Base-by-base conservation (phyloP, 1,139 yeast species). In the Scheffersomyces quercinus region DNA sequence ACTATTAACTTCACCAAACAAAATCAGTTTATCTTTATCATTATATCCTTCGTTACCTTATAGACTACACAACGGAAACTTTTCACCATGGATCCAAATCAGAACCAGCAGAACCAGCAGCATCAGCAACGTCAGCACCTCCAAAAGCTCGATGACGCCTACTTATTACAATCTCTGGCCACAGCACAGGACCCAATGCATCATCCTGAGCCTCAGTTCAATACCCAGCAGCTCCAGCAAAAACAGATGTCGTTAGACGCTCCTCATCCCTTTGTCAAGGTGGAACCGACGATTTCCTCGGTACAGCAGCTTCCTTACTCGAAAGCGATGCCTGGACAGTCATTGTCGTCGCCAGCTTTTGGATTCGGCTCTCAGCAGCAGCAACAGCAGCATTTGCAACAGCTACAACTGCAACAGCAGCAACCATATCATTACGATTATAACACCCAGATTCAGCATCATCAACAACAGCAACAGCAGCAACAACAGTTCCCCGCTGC, bases 381-480 rank as follows among this genome's bases (percentile, higher is more conserved):
- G 35, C 38, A 35, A 13, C 42, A 39, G 4, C 15, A 28, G 35
- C 38, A 35, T 5, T 34, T 36, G 13, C 44, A 37, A 10, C 45
- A 26, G 20, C 43, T 38, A 7, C 38, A 11, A 12, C 49, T 34
- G 14, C 41, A 20, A 12, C 38, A 32, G 37, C 38, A 14, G n/a
- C 20, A 37, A n/a, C 40, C 33, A n/a, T 29, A 34, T 9, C 35
- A 33, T 11, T 14, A 14, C 11, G 41, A 28, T 35, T 28, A 29
- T 30, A 33, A 33, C n/a, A 16, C 29, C 33, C 40, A 39, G 29
- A 38, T 35, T 40, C 59, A 49, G 37, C 48, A 39, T 35, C 57
- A 45, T 36, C 51, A 46, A 40, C 50, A 39, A 36, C 45, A 41
- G 29, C 46, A 32, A 36, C 45, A 37, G 11, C 44, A 24, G 16